Conservation (phyloP, 2,329 filamentous ascomycete species). For the Colletotrichum noveboracense region DNA sequence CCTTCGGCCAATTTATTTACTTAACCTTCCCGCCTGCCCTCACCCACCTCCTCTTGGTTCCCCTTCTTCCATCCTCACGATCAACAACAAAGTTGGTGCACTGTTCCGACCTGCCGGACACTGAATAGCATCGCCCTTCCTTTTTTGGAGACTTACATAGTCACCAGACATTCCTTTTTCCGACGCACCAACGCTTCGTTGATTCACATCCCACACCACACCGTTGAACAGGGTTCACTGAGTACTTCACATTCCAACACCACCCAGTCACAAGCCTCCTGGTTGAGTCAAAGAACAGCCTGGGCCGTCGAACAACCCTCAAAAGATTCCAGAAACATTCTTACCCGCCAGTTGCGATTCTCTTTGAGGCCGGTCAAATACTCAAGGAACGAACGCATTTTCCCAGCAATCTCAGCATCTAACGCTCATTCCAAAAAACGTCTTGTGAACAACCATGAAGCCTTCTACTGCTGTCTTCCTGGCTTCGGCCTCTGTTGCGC, state of each 20-base stretch:
- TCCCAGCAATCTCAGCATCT: neutral
- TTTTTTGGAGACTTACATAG: slow-evolving; percentile 12
- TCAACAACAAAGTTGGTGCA: slow-evolving; percentile 6
- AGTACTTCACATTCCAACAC: neutral
- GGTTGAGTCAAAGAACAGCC: slow-evolving; percentile 16
- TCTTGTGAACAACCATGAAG: slow-evolving; percentile 33
- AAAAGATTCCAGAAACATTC: slow-evolving; percentile 3
- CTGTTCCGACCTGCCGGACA: neutral
- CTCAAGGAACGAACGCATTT: neutral
- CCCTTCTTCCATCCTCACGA: neutral
- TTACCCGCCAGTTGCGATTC: neutral
- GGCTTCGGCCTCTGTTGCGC: slow-evolving; percentile 31
- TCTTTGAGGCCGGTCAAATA: slow-evolving; percentile 11
- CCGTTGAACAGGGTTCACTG: slow-evolving; percentile 14
- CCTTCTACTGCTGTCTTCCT: slow-evolving; percentile 29
- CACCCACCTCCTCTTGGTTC: neutral
- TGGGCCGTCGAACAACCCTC: neutral
- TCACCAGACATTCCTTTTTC: slow-evolving; percentile 23
- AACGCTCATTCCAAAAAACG: neutral
- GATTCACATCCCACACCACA: slow-evolving; percentile 10
- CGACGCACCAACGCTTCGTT: neutral
- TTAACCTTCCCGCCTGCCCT: neutral
- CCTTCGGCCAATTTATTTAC: neutral
- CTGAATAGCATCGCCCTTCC: slow-evolving; percentile 18
- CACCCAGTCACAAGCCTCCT: neutral